Conservation (phyloP, 306 rosid species). For the Quercus gilva region DNA sequence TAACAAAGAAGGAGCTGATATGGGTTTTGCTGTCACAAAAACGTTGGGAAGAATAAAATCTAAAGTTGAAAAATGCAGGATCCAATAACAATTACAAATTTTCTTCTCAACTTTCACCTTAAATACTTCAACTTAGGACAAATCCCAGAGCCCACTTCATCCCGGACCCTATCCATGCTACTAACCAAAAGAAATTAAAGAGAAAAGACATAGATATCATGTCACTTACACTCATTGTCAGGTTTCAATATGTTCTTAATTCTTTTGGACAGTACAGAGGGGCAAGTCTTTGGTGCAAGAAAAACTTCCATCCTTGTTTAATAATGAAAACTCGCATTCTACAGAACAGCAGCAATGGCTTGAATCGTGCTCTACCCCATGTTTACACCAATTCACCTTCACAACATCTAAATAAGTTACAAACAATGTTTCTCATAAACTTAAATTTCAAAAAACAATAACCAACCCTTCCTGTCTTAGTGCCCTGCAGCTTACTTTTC, state of each 20-base stretch:
- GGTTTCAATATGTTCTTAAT: conserved; percentile 21
- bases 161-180: not conserved
- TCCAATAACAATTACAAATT: not conserved
- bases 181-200: not conserved
- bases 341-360: conserved; percentile 2
- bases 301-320: conserved; percentile 40
- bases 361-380: conserved; percentile 28
- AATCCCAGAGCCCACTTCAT: not conserved
- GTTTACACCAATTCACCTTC: conserved; percentile 11
- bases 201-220: not conserved
- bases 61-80: not conserved
- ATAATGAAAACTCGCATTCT: conserved; percentile 8
- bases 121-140: not conserved
- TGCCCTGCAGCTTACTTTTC: no score
- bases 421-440: not conserved
- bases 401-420: not conserved
- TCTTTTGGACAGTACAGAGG: conserved; percentile 30
- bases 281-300: conserved; percentile 46
- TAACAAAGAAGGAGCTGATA: not conserved
- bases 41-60: not conserved
- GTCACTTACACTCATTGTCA: conserved; percentile 41
- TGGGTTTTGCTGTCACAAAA: not conserved
- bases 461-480: not conserved
- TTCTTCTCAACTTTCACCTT: not conserved
- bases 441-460: not conserved